Evolutionary conservation across 2,329 filamentous ascomycete species (phyloP).

Genomic region (Arthrobotrys musiformis): DNA sequence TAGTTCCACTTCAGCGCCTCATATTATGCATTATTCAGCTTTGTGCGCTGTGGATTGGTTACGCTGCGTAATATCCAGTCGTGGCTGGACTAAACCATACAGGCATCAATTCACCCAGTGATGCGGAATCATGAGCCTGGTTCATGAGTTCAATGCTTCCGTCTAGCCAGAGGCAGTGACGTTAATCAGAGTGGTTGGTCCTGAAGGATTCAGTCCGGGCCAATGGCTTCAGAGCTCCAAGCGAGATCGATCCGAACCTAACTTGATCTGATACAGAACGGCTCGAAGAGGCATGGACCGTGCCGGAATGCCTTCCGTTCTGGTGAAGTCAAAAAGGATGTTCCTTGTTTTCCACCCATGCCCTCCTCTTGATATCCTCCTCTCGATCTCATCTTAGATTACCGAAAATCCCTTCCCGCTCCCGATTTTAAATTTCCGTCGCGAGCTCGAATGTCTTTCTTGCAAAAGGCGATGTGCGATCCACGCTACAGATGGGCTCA

Average conservation of each 20-base stretch:
- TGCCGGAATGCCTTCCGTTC: constrained; percentile 51
- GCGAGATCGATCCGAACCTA: constrained; percentile 49
- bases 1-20: not conserved
- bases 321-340: constrained; percentile 9
- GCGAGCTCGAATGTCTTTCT: constrained; percentile 9
- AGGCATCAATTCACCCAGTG: not conserved
- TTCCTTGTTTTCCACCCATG: constrained; percentile 46
- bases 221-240: constrained; percentile 25
- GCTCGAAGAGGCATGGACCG: constrained; percentile 51
- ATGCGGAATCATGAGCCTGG: not conserved
- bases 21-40: not conserved
- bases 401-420: constrained; percentile 55
- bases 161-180: not conserved
- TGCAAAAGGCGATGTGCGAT: not conserved
- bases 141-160: not conserved
- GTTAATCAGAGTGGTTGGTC: constrained; percentile 19
- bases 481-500: not conserved
- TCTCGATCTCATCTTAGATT: constrained; percentile 53
- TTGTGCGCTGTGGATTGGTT: not conserved
- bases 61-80: not conserved
- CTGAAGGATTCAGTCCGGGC: not conserved
- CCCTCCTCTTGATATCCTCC: constrained; percentile 29
- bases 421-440: constrained; percentile 53
- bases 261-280: constrained; percentile 42
- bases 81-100: not conserved